Base-by-base conservation (phyloP, 306 rosid genomes). In the Quercus dentata region DNA sequence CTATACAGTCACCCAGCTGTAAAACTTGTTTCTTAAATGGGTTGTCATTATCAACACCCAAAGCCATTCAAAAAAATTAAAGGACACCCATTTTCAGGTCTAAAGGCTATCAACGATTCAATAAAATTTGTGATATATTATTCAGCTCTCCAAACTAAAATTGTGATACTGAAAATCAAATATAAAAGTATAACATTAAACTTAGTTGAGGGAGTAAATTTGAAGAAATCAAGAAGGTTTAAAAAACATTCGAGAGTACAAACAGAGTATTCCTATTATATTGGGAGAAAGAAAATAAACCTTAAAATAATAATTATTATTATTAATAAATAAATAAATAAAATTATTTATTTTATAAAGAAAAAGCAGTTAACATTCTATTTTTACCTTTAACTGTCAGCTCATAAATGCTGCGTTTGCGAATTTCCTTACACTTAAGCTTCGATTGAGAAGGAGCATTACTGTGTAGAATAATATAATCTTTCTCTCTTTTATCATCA, bases 371-470 rank as follows among this genome's bases (percentile, higher is more conserved):
- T 35, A 64, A 11, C 21, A 75, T 18, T 75, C 71, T 23, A 77
- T 25, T 58, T 62, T 87, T 79, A 91, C 93, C 96, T 82, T 77
- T 78, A 56, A 72, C 85, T 10, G 90, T 84, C 73, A 91, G 82
- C 33, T 91, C 93, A 84, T 89, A 77, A 44, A 91, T 87, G 83
- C 90, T 89, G 58, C 90, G 93, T 79, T 87, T 86, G 59, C 73
- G 83, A 77, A 75, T 75, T 84, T 84, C 89, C 85, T 83, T 86
- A 74, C 73, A 41, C 85, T 86, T 89, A 49, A 61, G 73, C 86
- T 86, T 86, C 69, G 57, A 27, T 25, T 72, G 86, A 83, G 71
- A 69, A 77, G 69, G 70, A 75, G 57, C 55, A 78, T 23, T 62
- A 49, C 55, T 54, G 19, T 46, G 83, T 52, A 79, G 77, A 75